Evolutionary conservation across 2,329 filamentous ascomycete species (phyloP).

Genomic region (Claviceps quebecensis): DNA sequence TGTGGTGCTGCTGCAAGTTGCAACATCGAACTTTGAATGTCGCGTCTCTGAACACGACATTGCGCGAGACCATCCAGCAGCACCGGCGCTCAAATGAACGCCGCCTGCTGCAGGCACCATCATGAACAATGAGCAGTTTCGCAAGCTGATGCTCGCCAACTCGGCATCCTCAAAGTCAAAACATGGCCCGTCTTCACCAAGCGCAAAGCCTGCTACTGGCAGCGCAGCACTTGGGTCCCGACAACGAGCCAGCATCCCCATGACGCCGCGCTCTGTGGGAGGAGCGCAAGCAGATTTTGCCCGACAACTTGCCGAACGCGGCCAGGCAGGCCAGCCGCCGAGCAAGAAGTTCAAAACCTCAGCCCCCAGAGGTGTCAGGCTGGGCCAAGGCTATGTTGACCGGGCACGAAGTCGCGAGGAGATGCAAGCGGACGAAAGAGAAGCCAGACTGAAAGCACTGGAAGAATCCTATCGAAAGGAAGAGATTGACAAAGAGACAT

Average conservation of each 20-base stretch:
- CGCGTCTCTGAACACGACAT: background rate
- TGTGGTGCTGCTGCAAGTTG: background rate
- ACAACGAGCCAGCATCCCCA: constrained; percentile 69
- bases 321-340: constrained; percentile 37
- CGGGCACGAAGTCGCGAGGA: constrained; percentile 53
- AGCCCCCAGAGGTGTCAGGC: constrained; percentile 68
- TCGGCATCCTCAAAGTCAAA: constrained; percentile 24
- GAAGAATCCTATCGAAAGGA: constrained; percentile 72
- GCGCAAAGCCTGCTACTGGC: constrained; percentile 17
- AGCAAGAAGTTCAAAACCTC: constrained; percentile 65
- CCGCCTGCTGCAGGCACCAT: constrained; percentile 1
- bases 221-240: constrained; percentile 54
- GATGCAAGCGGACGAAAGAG: constrained; percentile 38
- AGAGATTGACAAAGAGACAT: constrained; percentile 68
- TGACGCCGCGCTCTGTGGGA: constrained; percentile 72
- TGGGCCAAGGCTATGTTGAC: constrained; percentile 73
- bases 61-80: background rate
- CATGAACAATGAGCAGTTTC: constrained; percentile 97
- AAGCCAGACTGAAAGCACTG: constrained; percentile 57
- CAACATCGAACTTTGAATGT: background rate
- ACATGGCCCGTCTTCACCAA: constrained; percentile 30
- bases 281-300: constrained; percentile 55
- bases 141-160: constrained; percentile 53
- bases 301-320: constrained; percentile 67
- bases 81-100: background rate